A percentile compares a stretch with the other conserved stretches of the same genome.
These are phyloP conservation scores for Penicillium occitanis DNA, from an alignment of 2,329 filamentous ascomycete genomes.

Conservation along the genomic window DNA sequence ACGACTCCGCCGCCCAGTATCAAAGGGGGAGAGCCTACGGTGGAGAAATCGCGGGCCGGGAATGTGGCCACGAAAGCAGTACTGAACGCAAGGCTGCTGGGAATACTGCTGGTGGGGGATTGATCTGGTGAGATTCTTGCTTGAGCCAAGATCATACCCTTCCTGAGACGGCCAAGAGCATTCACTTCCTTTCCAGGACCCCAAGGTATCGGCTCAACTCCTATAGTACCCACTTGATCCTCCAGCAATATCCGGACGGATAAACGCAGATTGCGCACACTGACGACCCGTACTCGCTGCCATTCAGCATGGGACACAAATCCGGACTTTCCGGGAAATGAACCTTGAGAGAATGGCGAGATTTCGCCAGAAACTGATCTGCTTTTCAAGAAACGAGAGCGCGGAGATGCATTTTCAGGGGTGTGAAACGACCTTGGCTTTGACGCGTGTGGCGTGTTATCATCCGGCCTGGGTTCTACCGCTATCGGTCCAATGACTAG, in stretches of 20 bases:
- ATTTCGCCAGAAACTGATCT: constrained; percentile 37
- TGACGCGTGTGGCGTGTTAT: constrained; percentile 39
- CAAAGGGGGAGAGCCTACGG: constrained; percentile 49
- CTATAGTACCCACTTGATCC: constrained; percentile 88
- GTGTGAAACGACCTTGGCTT: constrained; percentile 22
- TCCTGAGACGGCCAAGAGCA: constrained; percentile 53
- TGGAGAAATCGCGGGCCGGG: constrained; percentile 55
- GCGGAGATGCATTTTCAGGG: constrained; percentile 26
- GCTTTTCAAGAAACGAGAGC: constrained; percentile 29
- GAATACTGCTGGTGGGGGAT: constrained; percentile 34
- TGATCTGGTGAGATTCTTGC: constrained; percentile 33
- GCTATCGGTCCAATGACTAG: constrained; percentile 76
- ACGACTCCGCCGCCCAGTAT: constrained; percentile 61
- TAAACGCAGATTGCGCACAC: constrained; percentile 81
- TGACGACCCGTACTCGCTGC: constrained; percentile 77
- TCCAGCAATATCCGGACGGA: constrained; percentile 73
- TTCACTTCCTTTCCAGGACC: constrained; percentile 27
- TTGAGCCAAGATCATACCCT: constrained; percentile 76
- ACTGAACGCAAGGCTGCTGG: constrained; percentile 46
- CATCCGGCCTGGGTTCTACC: constrained; percentile 50
- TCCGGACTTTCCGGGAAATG: constrained; percentile 45
- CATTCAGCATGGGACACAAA: constrained; percentile 66
- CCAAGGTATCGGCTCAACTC: constrained; percentile 55
- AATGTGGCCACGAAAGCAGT: constrained; percentile 73
- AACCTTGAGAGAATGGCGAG: constrained; percentile 33